Base-by-base conservation (phyloP, 2,329 filamentous ascomycete species). In the Scedosporium aurantiacum region DNA sequence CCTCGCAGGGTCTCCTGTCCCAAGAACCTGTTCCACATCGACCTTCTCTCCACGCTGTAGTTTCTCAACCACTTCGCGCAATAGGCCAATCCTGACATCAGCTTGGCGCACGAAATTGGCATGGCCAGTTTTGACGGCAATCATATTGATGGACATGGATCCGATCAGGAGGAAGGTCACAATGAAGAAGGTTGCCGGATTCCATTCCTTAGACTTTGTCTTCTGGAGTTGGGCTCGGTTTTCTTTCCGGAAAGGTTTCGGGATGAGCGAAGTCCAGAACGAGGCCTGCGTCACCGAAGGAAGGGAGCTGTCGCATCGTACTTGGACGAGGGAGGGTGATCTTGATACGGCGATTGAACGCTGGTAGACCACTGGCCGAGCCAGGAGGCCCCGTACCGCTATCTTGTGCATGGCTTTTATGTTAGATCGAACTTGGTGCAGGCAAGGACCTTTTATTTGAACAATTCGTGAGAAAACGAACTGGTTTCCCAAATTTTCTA, bases 91-190 rank as follows among this genome's bases (percentile, higher is more conserved):
- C 70, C 89, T 88, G 5, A 89, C 85, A 67, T 96, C 89, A 4
- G 91, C 87, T 66, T 86, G 85, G 58, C 92, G 84, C 69, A 80
- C 84, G 67, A 89, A 92, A 8, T 86, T 84, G 37, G 81, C 79
- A 69, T 86, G 88, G 58, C 92, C 87, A 67, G 89, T 89, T 68
- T 87, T 88, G 68, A 97, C 72, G 41, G 86, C 81, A 69, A 99
- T 87, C 80, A 94, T 89, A 68, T 97, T 90, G 67, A 99, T 97
- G 14, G 93, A 90, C 80, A 97, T 96, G 64, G 91, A 96, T 3
- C 95, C 95, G 65, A 97, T 93, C 65, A 97, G 81, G 47, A 91
- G 78, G 69, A 91, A 91, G 65, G 93, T 90, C 67, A 86, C 78
- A 66, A 93, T 90, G 72, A 87, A 94, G 69, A 91, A 93, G 0